Evolutionary conservation across 179 eudicot genomes (phyloP), one percentile per base, ranked within the genome.

Genomic region (Spinacia oleracea): DNA sequence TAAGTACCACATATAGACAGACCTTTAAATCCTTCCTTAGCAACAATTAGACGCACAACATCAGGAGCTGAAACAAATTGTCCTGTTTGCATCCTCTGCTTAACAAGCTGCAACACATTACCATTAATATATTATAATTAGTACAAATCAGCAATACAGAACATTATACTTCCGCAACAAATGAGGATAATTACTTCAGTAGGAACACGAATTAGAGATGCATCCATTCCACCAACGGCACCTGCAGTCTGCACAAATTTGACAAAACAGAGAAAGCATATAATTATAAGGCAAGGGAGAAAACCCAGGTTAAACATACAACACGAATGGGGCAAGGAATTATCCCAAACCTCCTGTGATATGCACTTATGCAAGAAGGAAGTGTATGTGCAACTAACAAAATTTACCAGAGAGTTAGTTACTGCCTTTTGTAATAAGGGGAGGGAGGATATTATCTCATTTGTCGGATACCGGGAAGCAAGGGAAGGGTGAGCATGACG

Each of bases 21-120:
- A 79, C 97, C 98, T 89, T 87, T 95, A 79, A 89, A 95, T 58
- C 98, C 97, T 84, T 95, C 97, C 80, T 81, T 91, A 65, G 93
- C 74, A 88, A 90, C 84, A 72, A 95, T 93, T 32, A 93, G 83
- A n/a, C 93, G 93, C 77, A 93, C 92, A 65, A 97, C 97, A 82
- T 85, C 85, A 74, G 97, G 95, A 72, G 97, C 97, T 18, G 97
- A 91, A 81, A 86, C 76, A 87, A 90, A 95, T 74, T 95, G 97
- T 77, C 95, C 85, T 58, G 97, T 95, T 83, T 95, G 97, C 97
- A 95, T 91, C 82, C 98, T 85, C 83, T 94, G 98, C 88, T 94
- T 94, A 75, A 94, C 94, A 84, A 94, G 97, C 97, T 94, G 86
- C 53, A 60, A 59, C 27, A 72, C 62, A 62, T 70, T 48, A 59